Evolutionary conservation across 139 green algal genomes (phyloP).

Genomic region (Volvox africanus): DNA sequence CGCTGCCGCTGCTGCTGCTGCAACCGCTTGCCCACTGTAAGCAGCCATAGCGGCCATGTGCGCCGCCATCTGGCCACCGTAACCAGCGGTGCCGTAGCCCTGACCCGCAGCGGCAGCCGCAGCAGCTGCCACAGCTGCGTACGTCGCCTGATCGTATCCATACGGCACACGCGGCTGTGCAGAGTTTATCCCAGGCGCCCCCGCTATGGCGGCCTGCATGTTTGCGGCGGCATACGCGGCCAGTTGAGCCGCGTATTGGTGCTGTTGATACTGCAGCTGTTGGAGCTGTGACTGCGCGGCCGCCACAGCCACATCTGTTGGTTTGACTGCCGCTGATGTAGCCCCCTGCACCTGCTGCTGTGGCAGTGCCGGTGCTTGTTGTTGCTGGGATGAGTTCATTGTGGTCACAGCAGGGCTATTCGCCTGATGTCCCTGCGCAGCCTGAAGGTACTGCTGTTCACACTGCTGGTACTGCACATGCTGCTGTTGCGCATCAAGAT

Average conservation of each 20-base stretch:
- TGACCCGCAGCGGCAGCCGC: slow-evolving; percentile 24
- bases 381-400: too few species aligned
- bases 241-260: slow-evolving; percentile 16
- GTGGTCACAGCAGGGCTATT: neutral
- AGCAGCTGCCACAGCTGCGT: slow-evolving; percentile 18
- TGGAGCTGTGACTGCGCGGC: neutral
- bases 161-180: slow-evolving; percentile 6
- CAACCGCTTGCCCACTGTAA: slow-evolving; percentile 6
- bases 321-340: neutral
- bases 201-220: neutral
- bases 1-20: neutral
- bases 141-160: slow-evolving; percentile 21
- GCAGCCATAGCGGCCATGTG: slow-evolving; percentile 34
- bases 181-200: neutral
- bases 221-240: slow-evolving; percentile 1
- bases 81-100: neutral
- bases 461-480: slow-evolving; percentile 24
- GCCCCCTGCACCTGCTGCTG: slow-evolving; percentile 23
- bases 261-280: neutral
- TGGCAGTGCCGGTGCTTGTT: neutral
- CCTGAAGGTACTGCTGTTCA: slow-evolving; percentile 32
- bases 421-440: neutral
- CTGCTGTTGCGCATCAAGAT: neutral
- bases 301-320: neutral
- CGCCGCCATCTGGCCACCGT: neutral